Conservation (phyloP, 1,284 basidiomycete genomes). For the Ceratobasidium papillatum region DNA sequence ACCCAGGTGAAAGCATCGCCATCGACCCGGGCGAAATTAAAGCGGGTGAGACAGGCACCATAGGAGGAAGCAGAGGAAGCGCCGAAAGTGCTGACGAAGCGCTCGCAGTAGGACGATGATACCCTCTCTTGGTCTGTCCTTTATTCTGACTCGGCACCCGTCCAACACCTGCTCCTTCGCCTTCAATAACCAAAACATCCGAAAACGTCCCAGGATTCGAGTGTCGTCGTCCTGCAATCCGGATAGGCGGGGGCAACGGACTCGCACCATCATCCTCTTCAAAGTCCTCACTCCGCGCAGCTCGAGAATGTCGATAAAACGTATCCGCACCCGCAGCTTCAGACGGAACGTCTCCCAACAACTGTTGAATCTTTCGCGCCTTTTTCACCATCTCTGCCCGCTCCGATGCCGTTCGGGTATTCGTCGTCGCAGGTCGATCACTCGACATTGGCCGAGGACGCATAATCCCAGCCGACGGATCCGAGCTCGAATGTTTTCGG, state of each 20-base stretch:
- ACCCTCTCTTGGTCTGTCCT: conserved; percentile 7
- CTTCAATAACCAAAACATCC: conserved; percentile 2
- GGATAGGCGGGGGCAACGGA: not conserved
- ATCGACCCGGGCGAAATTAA: not conserved
- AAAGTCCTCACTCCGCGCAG: conserved; percentile 28
- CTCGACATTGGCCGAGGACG: not conserved
- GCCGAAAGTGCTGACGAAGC: not conserved
- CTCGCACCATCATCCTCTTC: not conserved
- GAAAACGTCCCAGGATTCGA: conserved; percentile 9
- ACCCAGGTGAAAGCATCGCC: not conserved
- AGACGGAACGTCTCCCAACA: conserved; percentile 65
- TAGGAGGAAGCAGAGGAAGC: conserved; percentile 9
- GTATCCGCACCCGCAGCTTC: conserved; percentile 11
- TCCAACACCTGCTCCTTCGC: not conserved
- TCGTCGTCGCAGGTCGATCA: conserved; percentile 65
- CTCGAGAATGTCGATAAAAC: conserved; percentile 19
- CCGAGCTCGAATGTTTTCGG: conserved; percentile 32
- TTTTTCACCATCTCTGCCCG: conserved; percentile 76
- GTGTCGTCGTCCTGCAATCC: not conserved
- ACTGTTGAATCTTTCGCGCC: conserved; percentile 77
- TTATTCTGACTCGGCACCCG: conserved; percentile 13
- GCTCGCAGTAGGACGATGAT: conserved; percentile 27
- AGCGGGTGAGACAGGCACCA: conserved; percentile 10
- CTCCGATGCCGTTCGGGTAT: conserved; percentile 69
- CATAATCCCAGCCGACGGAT: conserved; percentile 21